Base-by-base conservation (phyloP, 441 rosid species). In the Omphalea diandra region DNA sequence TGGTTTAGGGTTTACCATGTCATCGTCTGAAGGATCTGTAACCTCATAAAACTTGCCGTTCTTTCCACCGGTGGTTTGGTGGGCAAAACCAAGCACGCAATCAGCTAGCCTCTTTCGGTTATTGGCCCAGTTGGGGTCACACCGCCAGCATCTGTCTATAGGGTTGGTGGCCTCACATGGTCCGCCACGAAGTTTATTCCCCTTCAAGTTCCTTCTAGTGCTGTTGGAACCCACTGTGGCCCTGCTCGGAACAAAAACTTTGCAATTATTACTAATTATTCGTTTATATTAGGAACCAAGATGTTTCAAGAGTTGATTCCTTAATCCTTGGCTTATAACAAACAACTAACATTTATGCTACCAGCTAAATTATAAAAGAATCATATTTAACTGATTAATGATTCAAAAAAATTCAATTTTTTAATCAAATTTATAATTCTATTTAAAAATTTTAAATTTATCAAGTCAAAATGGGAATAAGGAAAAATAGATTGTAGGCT, bases 31-130 rank as follows among this genome's bases (percentile, higher is more conserved):
- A 2, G 88, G 83, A 68, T 93, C 93, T 0, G 93, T 88, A 2
- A 93, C 97, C 3, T 90, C 67, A 78, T 93, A 93, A 29, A 82
- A 76, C 73, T 77, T 78, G 14, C 98, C 98, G 1, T 75, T 83
- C 82, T 81, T 83, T 36, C 98, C 98, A 17, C 98, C 98, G 2
- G 81, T 77, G 0, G 96, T 86, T 22, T 80, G 80, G 65, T 86
- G 95, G 33, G 97, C 98, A 63, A 93, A 93, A 53, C 98, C 98
- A 18, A 89, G 85, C 1, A 77, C 91, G 47, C 98, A 93, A 36
- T 86, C 87, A 18, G 94, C 98, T 11, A 93, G 83, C 5, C 69
- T 52, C 65, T 85, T 80, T 0, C 91, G 86, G 68, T 88, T 79
- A 3, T 40, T 74, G 27, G 81, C 86, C 93, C n/a, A n/a, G n/a